Evolutionary conservation across 208 protist genomes (phyloP).

Genomic region (Acanthamoeba lenticulata): DNA sequence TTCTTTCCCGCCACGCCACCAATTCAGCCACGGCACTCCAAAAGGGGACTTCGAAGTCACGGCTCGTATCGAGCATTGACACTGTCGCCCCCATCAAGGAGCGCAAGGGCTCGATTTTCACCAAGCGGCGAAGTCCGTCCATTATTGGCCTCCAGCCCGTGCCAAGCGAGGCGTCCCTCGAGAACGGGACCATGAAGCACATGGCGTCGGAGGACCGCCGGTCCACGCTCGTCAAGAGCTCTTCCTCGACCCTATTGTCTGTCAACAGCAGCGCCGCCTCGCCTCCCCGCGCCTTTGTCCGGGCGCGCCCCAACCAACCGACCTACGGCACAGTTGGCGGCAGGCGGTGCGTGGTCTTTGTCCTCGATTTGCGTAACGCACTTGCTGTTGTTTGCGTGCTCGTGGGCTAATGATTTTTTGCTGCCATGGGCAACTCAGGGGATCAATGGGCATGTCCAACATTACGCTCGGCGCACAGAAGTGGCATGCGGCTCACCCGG

Average conservation of each 20-base stretch:
- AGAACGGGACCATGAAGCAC: neutral
- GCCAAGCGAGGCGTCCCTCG: neutral
- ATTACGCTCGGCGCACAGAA: neutral
- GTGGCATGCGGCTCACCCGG: neutral
- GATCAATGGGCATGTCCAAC: neutral
- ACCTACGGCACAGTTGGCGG: no score
- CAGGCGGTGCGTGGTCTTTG: no score
- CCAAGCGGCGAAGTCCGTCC: neutral
- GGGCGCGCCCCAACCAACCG: neutral
- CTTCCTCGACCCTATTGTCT: neutral
- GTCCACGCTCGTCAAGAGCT: neutral
- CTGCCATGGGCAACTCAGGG: no score
- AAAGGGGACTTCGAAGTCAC: neutral
- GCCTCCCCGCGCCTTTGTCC: neutral
- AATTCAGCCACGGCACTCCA: neutral
- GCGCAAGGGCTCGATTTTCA: neutral
- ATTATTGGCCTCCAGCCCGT: neutral
- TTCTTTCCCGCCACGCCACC: neutral
- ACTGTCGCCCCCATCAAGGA: neutral
- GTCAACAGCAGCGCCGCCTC: no score
- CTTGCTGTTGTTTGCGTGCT: no score
- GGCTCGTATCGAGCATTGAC: neutral
- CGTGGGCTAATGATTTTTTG: no score
- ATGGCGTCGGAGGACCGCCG: neutral
- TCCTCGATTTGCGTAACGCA: no score